Conservation (phyloP, 805 yeast genomes). For the Pichia paraexigua region DNA sequence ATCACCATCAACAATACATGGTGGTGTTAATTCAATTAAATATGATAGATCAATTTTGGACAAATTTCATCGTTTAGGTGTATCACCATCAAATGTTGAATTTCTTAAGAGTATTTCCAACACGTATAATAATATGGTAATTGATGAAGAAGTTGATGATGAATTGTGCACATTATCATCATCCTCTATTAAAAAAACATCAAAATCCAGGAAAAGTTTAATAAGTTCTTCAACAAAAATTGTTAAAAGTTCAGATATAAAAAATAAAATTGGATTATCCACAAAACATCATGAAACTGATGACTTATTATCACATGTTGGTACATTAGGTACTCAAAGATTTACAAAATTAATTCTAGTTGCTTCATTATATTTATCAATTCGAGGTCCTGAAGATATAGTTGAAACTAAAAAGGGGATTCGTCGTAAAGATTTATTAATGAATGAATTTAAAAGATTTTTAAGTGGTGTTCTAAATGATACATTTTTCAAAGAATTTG, state of each 20-base stretch:
- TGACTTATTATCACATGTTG: conserved; percentile 5
- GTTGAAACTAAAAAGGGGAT: conserved; percentile 12
- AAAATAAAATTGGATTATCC: not conserved
- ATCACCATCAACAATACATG: not conserved
- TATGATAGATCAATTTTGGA: not conserved
- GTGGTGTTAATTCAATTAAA: not conserved
- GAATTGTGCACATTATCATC: not conserved
- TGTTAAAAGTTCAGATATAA: not conserved
- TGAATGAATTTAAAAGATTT: conserved; percentile 24
- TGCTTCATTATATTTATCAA: conserved; percentile 13
- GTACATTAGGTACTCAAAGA: conserved; percentile 10
- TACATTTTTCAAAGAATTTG: conserved; percentile 17
- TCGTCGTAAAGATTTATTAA: conserved; percentile 18
- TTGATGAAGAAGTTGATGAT: not conserved
- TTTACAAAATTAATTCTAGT: conserved; percentile 15
- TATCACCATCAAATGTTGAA: conserved; percentile 4
- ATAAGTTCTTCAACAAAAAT: not conserved
- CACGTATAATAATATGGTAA: not conserved
- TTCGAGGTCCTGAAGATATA: conserved; percentile 13
- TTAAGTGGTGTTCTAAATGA: conserved; percentile 22
- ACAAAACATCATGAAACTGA: conserved; percentile 4
- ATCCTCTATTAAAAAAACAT: not conserved
- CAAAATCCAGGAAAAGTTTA: not conserved
- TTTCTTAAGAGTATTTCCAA: not conserved
- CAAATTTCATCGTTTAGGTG: conserved; percentile 1